These are phyloP conservation scores for Pythium rhizo-oryzae DNA, from an alignment of 352 stramenopile species.

Conservation along the genomic window DNA sequence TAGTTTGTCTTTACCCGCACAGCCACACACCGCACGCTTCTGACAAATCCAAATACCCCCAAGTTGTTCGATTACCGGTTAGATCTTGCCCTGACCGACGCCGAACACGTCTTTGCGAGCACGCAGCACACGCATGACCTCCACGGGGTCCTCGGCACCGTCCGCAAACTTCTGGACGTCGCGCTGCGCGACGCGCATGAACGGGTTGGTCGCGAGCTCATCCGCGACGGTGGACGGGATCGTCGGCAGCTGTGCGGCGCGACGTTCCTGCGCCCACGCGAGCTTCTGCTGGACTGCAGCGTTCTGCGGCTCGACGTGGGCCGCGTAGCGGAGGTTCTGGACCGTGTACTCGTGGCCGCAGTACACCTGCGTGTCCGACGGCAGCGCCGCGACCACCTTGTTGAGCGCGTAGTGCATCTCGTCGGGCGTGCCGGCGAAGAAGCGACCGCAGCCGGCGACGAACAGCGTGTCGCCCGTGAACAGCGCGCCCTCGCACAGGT, in stretches of 20 bases:
- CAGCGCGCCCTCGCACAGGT: conserved; percentile 65
- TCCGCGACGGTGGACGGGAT: conserved; percentile 88
- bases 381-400: conserved; percentile 72
- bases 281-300: conserved; percentile 64
- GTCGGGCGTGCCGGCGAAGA: conserved; percentile 72
- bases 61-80: neutral
- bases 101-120: conserved; percentile 63
- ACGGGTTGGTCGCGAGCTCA: conserved; percentile 77
- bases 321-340: conserved; percentile 90
- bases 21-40: conserved; percentile 15
- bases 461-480: conserved; percentile 95
- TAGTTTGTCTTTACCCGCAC: neutral
- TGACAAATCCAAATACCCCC: neutral
- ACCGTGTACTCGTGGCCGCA: conserved; percentile 94
- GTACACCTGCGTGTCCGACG: conserved; percentile 77
- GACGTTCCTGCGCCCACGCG: conserved; percentile 46
- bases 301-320: conserved; percentile 91
- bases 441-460: conserved; percentile 88
- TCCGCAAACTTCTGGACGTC: conserved; percentile 59
- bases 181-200: conserved; percentile 66
- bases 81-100: conserved; percentile 51
- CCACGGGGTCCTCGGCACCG: conserved; percentile 40
- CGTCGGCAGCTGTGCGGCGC: conserved; percentile 60
- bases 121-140: conserved; percentile 63
- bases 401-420: conserved; percentile 90